Evolutionary conservation across 2,329 filamentous ascomycete genomes (phyloP), one percentile per base, ranked within the genome.

Genomic region (Tolypocladium sp.): DNA sequence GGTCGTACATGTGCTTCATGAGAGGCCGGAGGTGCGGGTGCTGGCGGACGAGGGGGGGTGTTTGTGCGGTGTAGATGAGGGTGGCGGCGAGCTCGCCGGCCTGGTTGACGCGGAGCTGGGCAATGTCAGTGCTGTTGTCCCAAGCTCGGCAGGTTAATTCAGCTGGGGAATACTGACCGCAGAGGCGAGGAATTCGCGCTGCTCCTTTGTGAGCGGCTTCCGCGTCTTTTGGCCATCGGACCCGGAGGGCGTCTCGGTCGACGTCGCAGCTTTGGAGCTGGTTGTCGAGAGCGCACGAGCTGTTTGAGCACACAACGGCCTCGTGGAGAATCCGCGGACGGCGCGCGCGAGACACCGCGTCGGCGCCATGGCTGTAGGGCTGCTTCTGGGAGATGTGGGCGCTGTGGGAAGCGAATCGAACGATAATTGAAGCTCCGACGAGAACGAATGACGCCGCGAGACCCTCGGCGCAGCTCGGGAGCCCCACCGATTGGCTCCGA

Each of bases 1-100:
- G 94, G 68, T 94, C 91, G 79, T 96, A 92, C 94, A 99, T 99
- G 81, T 97, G 94, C 67, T 87, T 85, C 91, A 99, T 96, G 38
- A 97, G 77, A 0, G 91, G 89, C 8, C 91, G 88, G 22, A 99
- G 86, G 70, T 96, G 90, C 1, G 94, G 93, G 71, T 97, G 88
- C 5, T 88, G 84, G 64, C 84, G 83, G 59, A 91, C 80, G 57
- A 97, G 77, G n/a, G 87, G 84, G 0, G 92, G 91, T 1, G 86
- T 93, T 74, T 99, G 94, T 2, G 91, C 87, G 1, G 85, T 86
- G 78, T 97, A 99, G 73, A 99, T 99, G 59, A 96, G 84, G 33
- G 91, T 93, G 37, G 94, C 94, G 58, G 94, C 94, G n/a, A 99
- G 85, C 76, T 99, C 94, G 70, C 94, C 94, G 30, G 94, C 92